phyloP scores from a whole-genome alignment of 1,284 basidiomycete genomes.

The Mycena sp. region DNA sequence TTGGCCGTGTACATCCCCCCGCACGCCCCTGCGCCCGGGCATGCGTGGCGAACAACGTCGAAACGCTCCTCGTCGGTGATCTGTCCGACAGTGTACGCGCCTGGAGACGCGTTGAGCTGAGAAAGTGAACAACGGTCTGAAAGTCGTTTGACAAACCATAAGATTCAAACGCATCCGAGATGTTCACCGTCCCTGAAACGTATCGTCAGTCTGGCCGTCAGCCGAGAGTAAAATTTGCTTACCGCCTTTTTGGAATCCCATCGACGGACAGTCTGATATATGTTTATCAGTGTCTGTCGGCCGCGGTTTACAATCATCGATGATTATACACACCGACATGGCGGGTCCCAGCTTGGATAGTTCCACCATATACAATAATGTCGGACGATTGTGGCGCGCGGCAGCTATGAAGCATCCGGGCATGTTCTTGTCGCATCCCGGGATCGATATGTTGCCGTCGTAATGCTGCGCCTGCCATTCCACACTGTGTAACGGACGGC shows the following conservation, averaged over 20 bases:
- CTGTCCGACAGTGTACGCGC: constrained; percentile 77
- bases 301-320: not conserved
- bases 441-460: constrained; percentile 86
- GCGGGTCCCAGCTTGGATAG: constrained; percentile 81
- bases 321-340: constrained; percentile 58
- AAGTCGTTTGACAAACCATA: constrained; percentile 58
- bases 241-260: constrained; percentile 80
- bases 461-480: constrained; percentile 78
- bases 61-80: constrained; percentile 82
- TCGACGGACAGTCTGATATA: constrained; percentile 73
- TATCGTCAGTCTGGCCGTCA: not conserved
- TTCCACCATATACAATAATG: constrained; percentile 90
- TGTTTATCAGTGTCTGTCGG: not conserved
- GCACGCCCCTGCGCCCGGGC: constrained; percentile 81
- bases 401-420: constrained; percentile 91
- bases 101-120: constrained; percentile 43
- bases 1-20: constrained; percentile 92
- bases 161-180: constrained; percentile 86
- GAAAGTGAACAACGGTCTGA: constrained; percentile 7
- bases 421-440: constrained; percentile 95
- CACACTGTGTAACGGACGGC: not conserved
- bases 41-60: constrained; percentile 85
- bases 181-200: constrained; percentile 68
- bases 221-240: not conserved
- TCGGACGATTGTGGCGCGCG: constrained; percentile 84